Conservation (phyloP, 1,139 yeast genomes). For the Hemisphaericaspora xylofermentans region DNA sequence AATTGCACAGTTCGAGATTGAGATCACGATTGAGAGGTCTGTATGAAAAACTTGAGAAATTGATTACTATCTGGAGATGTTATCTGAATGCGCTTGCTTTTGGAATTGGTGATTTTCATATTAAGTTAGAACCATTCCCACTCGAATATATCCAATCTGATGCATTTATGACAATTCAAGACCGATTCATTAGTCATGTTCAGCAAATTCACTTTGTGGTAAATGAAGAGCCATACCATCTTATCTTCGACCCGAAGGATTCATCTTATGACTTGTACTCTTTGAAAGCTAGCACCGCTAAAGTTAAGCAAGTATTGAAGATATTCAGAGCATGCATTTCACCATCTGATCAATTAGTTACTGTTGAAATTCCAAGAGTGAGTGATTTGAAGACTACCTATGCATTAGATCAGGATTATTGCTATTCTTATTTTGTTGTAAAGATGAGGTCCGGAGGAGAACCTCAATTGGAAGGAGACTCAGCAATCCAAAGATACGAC, state of each 20-base stretch:
- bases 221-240: neutral
- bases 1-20: neutral
- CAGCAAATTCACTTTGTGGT: neutral
- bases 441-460: neutral
- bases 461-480: too few species aligned
- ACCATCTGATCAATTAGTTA: neutral
- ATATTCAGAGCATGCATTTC: neutral
- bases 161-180: neutral
- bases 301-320: neutral
- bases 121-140: neutral
- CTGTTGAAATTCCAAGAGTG: neutral
- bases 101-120: neutral
- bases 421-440: neutral
- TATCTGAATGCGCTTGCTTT: neutral
- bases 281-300: neutral
- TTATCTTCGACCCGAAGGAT: neutral
- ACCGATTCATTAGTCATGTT: neutral
- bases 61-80: neutral
- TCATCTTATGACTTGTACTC: neutral
- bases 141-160: neutral
- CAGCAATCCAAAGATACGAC: too few species aligned
- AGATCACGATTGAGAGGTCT: neutral
- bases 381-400: neutral
- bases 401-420: neutral
- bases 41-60: neutral